Percentiles rank a stretch among this genome's conserved stretches.
Conservation (phyloP, 2,329 filamentous ascomycete species). For the Graphilbum fragrans region DNA sequence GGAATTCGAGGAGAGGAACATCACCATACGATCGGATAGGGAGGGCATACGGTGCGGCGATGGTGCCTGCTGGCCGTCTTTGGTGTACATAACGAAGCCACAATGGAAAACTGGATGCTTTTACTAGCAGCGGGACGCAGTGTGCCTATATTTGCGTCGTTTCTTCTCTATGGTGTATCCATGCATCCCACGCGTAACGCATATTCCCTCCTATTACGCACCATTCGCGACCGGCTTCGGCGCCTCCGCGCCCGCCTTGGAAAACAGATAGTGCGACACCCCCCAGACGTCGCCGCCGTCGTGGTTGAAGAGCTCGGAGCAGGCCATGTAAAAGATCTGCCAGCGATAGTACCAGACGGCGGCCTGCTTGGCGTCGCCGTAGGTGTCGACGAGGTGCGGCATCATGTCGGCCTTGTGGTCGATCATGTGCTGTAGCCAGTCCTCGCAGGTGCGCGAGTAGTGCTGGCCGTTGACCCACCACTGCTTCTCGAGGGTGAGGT, state of each 20-base stretch:
- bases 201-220: too few species aligned
- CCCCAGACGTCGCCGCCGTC: slow-evolving; percentile 56
- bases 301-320: slow-evolving; percentile 56
- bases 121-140: too few species aligned
- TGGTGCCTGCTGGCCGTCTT: too few species aligned
- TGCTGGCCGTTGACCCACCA: slow-evolving; percentile 62
- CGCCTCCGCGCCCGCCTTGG: slow-evolving; percentile 31
- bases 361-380: slow-evolving; percentile 46
- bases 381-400: slow-evolving; percentile 52
- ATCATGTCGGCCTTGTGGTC: slow-evolving; percentile 47
- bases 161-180: too few species aligned
- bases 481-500: slow-evolving; percentile 46
- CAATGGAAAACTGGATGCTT: neutral
- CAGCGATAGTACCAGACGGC: slow-evolving; percentile 56
- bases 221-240: too few species aligned
- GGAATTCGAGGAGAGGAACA: neutral
- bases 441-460: slow-evolving; percentile 60
- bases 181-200: too few species aligned
- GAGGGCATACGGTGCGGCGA: too few species aligned
- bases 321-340: slow-evolving; percentile 63
- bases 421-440: slow-evolving; percentile 52
- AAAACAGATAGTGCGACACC: slow-evolving; percentile 54
- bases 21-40: too few species aligned
- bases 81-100: too few species aligned
- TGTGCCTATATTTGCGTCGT: too few species aligned